Base-by-base conservation (phyloP, 768 basidiomycete species). In the Amanita exitialis region DNA sequence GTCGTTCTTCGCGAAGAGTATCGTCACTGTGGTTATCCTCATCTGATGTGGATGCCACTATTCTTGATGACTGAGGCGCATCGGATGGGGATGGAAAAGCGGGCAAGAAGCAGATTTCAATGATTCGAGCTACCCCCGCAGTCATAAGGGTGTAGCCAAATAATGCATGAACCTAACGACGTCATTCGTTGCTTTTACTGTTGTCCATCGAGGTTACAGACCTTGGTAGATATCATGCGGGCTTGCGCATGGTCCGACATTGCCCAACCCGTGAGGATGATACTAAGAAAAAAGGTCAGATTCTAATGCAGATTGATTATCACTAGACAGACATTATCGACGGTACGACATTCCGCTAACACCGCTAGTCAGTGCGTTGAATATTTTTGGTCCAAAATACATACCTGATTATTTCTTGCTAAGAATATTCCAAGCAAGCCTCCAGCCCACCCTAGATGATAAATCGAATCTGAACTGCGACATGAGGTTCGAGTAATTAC, bases 231-330 rank as follows among this genome's bases (percentile, higher is more conserved):
- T 35, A 94, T 71, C 80, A 82, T 83, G 44, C 92, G 72, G 4
- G 79, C 81, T 68, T 97, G 93, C 0, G 79, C 79, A 56, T 96
- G 93, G 39, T 89, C 82, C 0, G 87, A 86, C 88, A 96, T 94
- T 0, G 85, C 92, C 83, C 88, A 95, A 5, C 94, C 94, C 0
- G 94, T 96, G 53, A 96, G 71, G 52, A 91, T 82, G 56, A 94
- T 84, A 44, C 86, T 91, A 12, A 53, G 0, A 30, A 23, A 32
- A 32, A 4, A 6, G 20, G 38, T 38, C n/a, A 25, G 28, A 39
- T 18, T 15, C 20, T 15, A 30, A 30, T 6, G 25, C 34, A 32
- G 25, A 23, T n/a, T 35, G 28, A 47, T 10, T 20, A 21, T 32
- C 46, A 3, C 5, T 5, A 41, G 1, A 65, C 79, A 59, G 53